phyloP scores from a whole-genome alignment of 495 filamentous ascomycete genomes.

The Lasiosphaeria miniovina region DNA sequence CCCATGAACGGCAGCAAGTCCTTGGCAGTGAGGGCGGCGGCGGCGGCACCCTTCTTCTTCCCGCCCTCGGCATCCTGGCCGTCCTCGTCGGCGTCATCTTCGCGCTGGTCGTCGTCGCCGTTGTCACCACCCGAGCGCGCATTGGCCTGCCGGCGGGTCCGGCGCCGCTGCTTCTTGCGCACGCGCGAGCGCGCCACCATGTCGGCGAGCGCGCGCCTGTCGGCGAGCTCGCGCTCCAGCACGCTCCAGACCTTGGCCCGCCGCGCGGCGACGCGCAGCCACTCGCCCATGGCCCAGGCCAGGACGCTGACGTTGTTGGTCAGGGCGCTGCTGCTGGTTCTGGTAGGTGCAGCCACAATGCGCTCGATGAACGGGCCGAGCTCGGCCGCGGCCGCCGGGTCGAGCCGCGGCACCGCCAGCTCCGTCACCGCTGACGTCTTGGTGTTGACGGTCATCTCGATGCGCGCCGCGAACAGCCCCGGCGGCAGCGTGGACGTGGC shows the following conservation, averaged over 20 bases:
- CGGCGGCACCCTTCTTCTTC: conserved; percentile 6
- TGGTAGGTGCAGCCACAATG: conserved; percentile 11
- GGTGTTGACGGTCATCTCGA: conserved; percentile 50
- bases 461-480: conserved; percentile 43
- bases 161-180: conserved; percentile 22
- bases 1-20: conserved; percentile 43
- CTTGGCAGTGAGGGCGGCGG: neutral
- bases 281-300: conserved; percentile 53
- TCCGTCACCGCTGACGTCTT: conserved; percentile 34
- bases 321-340: conserved; percentile 28
- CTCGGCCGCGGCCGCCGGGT: conserved; percentile 41
- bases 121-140: conserved; percentile 11
- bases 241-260: conserved; percentile 47
- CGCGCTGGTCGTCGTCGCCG: conserved; percentile 15
- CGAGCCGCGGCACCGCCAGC: conserved; percentile 41
- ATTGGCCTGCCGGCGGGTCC: conserved; percentile 21
- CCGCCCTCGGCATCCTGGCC: conserved; percentile 10
- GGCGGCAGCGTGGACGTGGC: conserved; percentile 32
- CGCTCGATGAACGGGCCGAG: conserved; percentile 40
- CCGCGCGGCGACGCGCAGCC: conserved; percentile 44
- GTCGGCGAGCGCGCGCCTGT: conserved; percentile 21
- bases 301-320: conserved; percentile 44
- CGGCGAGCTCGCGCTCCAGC: conserved; percentile 40
- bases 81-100: conserved; percentile 15
- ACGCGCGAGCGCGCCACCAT: conserved; percentile 29